Percentiles rank a stretch among this genome's conserved stretches.
These are phyloP conservation scores for Umbelopsis isabellina DNA, from an alignment of 192 early-diverging fungal species.

Conservation along the genomic window DNA sequence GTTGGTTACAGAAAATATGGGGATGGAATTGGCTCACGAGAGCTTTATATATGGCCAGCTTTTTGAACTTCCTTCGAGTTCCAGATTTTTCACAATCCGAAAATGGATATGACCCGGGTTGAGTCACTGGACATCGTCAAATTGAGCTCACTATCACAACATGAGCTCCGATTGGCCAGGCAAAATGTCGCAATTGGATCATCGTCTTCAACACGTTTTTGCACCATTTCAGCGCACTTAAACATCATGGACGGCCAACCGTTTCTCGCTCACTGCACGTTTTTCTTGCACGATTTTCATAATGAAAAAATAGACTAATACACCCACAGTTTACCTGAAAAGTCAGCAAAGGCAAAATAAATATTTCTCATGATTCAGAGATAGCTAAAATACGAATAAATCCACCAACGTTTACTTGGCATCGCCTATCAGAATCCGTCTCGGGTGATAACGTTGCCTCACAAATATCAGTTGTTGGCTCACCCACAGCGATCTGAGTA, in stretches of 20 bases:
- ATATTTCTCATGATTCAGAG: neutral
- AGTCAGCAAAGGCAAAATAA: neutral
- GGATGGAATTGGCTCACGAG: neutral
- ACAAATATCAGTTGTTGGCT: neutral
- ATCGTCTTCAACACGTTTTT: conserved; percentile 7
- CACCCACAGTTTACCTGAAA: too few relatives aligned
- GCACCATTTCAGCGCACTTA: neutral
- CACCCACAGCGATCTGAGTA: neutral
- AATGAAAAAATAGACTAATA: neutral
- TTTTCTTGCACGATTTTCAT: neutral
- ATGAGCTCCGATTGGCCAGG: conserved; percentile 18
- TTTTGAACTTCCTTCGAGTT: neutral
- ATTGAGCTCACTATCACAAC: conserved; percentile 18
- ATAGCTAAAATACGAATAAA: neutral
- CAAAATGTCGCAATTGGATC: conserved; percentile 9
- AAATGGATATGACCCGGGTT: conserved; percentile 23
- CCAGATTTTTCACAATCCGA: conserved; percentile 24
- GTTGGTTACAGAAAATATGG: neutral
- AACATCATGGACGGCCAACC: neutral
- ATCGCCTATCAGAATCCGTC: conserved; percentile 4
- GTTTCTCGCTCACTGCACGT: neutral
- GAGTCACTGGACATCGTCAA: conserved; percentile 20
- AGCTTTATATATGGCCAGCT: neutral
- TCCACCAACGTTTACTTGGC: too few relatives aligned
- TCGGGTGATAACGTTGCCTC: conserved; percentile 19